Conservation (phyloP, 345 rosid genomes). For the Hibiscus tridactylites region DNA sequence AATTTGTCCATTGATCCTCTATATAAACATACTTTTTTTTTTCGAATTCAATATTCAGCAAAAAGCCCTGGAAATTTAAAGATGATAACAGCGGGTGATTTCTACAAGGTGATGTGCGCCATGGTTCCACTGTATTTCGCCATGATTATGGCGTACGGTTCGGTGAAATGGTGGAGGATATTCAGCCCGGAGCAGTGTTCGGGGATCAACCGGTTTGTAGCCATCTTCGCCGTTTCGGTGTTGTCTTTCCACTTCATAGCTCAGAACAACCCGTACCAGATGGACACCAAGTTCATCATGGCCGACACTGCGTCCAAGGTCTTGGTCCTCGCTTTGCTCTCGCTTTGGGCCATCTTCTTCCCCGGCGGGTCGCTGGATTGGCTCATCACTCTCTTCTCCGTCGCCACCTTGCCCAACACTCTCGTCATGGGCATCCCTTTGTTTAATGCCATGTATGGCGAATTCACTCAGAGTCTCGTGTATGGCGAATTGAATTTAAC, state of each 20-base stretch:
- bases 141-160: constrained; percentile 37
- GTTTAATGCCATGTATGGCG: constrained; percentile 47
- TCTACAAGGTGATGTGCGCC: constrained; percentile 53
- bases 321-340: constrained; percentile 23
- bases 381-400: constrained; percentile 46
- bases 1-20: constrained; percentile 19
- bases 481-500: too few species aligned
- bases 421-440: constrained; percentile 57
- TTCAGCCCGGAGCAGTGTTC: constrained; percentile 44
- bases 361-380: constrained; percentile 36
- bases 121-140: constrained; percentile 38
- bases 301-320: constrained; percentile 39
- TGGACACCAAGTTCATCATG: constrained; percentile 42
- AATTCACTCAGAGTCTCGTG: constrained; percentile 37
- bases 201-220: constrained; percentile 47
- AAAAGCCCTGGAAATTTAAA: background rate
- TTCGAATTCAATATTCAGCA: background rate
- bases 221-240: constrained; percentile 42
- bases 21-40: constrained; percentile 17
- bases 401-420: constrained; percentile 45
- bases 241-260: constrained; percentile 48
- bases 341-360: constrained; percentile 22
- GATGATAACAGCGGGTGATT: constrained; percentile 30
- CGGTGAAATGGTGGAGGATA: constrained; percentile 50
- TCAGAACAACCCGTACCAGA: constrained; percentile 38